These are phyloP conservation scores for Amaranthus cruentus DNA, from an alignment of 148 eudicot species.

Conservation along the genomic window DNA sequence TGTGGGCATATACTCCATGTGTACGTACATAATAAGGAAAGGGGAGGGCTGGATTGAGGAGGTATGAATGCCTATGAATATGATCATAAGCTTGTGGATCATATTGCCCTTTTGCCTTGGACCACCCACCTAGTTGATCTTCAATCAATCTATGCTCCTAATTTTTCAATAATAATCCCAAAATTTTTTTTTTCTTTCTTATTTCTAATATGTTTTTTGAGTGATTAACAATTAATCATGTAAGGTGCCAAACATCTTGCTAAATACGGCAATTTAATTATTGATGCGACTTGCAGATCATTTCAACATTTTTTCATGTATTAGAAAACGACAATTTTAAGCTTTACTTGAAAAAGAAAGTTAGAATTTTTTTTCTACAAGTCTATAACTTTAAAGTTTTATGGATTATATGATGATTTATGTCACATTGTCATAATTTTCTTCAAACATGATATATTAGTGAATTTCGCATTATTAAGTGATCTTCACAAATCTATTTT, in stretches of 20 bases:
- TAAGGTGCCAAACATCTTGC: background rate
- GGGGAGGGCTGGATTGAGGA: background rate
- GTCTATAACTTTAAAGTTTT: too few relatives aligned
- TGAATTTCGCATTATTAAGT: too few relatives aligned
- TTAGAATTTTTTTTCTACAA: too few relatives aligned
- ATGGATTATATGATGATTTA: too few relatives aligned
- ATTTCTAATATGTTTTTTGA: background rate
- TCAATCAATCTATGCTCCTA: background rate
- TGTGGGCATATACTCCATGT: conserved; percentile 25
- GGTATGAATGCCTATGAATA: background rate
- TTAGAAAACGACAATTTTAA: too few relatives aligned
- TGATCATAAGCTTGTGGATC: conserved; percentile 31
- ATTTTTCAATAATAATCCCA: background rate
- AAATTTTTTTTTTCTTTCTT: background rate
- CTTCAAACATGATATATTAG: too few relatives aligned
- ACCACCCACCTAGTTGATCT: conserved; percentile 22
- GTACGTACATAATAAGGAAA: conserved; percentile 17
- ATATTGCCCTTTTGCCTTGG: conserved; percentile 9
- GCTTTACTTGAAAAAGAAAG: too few relatives aligned
- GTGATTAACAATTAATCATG: background rate
- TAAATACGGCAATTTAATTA: background rate
- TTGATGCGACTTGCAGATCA: background rate
- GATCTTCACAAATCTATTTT: too few relatives aligned
- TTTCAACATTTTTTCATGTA: too few relatives aligned
- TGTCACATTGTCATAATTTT: too few relatives aligned